Percentiles rank a stretch among this genome's conserved stretches.
These are phyloP conservation scores for Fusarium goolgardi DNA, from an alignment of 2,329 filamentous ascomycete species.

Conservation along the genomic window DNA sequence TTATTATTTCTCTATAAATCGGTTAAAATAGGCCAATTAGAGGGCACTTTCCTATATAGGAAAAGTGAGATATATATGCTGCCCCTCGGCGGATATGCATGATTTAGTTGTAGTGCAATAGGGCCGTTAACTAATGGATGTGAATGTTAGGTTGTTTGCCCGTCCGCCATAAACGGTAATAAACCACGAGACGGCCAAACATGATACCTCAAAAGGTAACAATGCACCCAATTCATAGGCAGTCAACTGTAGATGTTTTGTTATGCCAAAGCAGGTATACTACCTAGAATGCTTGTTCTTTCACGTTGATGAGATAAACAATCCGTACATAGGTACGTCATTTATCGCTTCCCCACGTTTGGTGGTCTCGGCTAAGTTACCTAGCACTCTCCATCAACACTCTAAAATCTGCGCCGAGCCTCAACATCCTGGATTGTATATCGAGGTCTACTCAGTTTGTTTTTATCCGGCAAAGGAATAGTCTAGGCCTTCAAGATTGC, in stretches of 20 bases:
- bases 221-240: slow-evolving; percentile 2
- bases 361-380: slow-evolving; percentile 4
- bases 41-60: too few relatives aligned
- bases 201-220: slow-evolving; percentile 16
- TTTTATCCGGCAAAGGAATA: not conserved
- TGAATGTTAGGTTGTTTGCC: not conserved
- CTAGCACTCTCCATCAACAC: not conserved
- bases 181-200: slow-evolving; percentile 27
- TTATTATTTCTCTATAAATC: too few relatives aligned
- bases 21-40: too few relatives aligned
- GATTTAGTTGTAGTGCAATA: too few relatives aligned
- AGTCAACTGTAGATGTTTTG: not conserved
- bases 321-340: slow-evolving; percentile 4
- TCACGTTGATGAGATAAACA: not conserved
- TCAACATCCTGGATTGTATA: not conserved
- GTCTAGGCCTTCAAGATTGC: not conserved
- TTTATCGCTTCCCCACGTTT: slow-evolving; percentile 4
- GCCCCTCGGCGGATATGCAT: too few relatives aligned
- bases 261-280: not conserved
- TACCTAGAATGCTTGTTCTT: not conserved
- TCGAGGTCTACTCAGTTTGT: slow-evolving; percentile 22
- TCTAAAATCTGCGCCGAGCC: slow-evolving; percentile 3
- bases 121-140: slow-evolving; percentile 4
- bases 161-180: slow-evolving; percentile 23
- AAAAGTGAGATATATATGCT: too few relatives aligned